phyloP scores from a whole-genome alignment of 352 stramenopile genomes.

The Phytophthora cajani region DNA sequence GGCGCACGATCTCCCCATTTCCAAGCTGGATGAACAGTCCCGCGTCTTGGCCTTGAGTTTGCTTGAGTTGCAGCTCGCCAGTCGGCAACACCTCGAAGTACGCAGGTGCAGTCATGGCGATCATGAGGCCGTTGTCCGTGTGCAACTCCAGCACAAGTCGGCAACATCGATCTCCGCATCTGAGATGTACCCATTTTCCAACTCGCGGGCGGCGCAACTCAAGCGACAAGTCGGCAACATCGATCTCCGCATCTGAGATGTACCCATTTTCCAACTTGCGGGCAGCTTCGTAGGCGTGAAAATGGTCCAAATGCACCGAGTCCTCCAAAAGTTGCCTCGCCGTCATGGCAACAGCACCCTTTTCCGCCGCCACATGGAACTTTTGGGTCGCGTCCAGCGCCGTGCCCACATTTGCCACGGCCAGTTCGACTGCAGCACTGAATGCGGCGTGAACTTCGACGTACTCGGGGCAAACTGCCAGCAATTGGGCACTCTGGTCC shows the following conservation, averaged over 20 bases:
- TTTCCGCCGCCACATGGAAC: constrained; percentile 52
- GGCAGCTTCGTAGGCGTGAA: constrained; percentile 73
- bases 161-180: constrained; percentile 28
- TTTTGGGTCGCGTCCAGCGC: constrained; percentile 64
- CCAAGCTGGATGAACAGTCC: constrained; percentile 72
- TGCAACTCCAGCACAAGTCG: constrained; percentile 78
- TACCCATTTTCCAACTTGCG: constrained; percentile 7
- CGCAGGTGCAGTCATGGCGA: constrained; percentile 72
- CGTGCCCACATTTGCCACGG: constrained; percentile 59
- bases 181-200: constrained; percentile 9
- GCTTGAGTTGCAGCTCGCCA: constrained; percentile 46
- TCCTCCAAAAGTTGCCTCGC: constrained; percentile 67
- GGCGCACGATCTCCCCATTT: constrained; percentile 61
- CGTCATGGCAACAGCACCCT: constrained; percentile 45
- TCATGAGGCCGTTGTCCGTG: constrained; percentile 79
- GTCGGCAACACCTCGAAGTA: constrained; percentile 68
- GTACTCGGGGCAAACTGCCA: constrained; percentile 64
- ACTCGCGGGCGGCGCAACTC: constrained; percentile 27
- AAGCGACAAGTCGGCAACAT: constrained; percentile 55
- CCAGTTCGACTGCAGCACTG: constrained; percentile 59
- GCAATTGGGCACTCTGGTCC: constrained; percentile 42
- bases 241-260: constrained; percentile 22
- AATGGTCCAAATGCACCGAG: constrained; percentile 82
- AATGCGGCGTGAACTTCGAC: constrained; percentile 60
- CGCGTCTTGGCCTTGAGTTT: constrained; percentile 64